phyloP scores from a whole-genome alignment of 2,329 filamentous ascomycete species.

The Claviceps digitariae region DNA sequence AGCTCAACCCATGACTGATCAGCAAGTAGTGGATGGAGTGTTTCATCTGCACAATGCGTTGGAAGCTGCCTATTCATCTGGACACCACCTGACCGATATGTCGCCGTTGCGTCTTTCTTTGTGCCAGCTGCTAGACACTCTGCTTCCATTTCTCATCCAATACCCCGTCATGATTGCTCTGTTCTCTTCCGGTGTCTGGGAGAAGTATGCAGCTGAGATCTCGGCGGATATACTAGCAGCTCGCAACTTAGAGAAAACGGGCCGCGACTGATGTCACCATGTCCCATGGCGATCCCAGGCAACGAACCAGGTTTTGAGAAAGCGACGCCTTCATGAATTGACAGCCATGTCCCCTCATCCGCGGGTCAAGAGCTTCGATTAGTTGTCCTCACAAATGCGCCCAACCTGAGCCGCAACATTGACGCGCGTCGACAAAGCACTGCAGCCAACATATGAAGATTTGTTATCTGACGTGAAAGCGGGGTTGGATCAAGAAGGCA shows the following conservation, averaged over 20 bases:
- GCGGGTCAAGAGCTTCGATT: too few relatives aligned
- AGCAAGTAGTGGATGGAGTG: conserved; percentile 11
- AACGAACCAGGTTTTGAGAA: not conserved
- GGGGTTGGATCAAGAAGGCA: too few relatives aligned
- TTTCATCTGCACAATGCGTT: conserved; percentile 17
- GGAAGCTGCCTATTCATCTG: conserved; percentile 15
- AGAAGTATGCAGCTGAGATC: conserved; percentile 11
- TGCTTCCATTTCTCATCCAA: conserved; percentile 12
- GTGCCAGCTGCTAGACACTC: conserved; percentile 16
- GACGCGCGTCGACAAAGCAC: too few relatives aligned
- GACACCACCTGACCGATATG: conserved; percentile 12
- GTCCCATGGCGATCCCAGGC: not conserved
- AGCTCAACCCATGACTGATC: conserved; percentile 8
- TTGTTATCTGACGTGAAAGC: too few relatives aligned
- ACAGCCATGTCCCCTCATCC: too few relatives aligned
- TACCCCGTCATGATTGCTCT: conserved; percentile 13
- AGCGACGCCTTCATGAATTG: not conserved
- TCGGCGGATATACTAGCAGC: conserved; percentile 14
- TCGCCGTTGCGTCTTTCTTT: conserved; percentile 19
- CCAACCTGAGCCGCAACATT: too few relatives aligned
- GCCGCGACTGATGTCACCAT: not conserved
- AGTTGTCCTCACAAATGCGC: too few relatives aligned
- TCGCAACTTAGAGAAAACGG: not conserved
- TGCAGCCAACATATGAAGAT: too few relatives aligned
- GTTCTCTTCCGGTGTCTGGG: conserved; percentile 13